Evolutionary conservation across 495 filamentous ascomycete species (phyloP).

Genomic region (Talaromyces trachyspermus): DNA sequence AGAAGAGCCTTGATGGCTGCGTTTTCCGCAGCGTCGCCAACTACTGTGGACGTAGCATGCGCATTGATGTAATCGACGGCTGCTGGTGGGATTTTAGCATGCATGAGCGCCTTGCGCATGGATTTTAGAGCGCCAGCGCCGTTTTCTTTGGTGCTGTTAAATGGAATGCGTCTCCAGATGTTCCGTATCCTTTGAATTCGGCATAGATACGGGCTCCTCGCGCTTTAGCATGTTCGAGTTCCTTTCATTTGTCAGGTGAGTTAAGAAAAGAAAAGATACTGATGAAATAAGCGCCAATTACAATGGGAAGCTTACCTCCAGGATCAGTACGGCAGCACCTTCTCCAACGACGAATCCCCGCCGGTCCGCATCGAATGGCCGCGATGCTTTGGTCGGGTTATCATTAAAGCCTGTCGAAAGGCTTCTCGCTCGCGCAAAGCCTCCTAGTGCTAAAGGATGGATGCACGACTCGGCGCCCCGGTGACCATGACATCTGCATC

Average conservation of each 20-base stretch:
- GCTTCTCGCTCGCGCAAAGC: slow-evolving; percentile 82
- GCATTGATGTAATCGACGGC: slow-evolving; percentile 91
- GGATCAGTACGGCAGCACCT: slow-evolving; percentile 77
- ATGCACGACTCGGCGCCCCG: slow-evolving; percentile 94
- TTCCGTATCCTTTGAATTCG: slow-evolving; percentile 81
- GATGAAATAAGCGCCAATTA: too few relatives aligned
- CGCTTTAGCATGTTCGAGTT: slow-evolving; percentile 76
- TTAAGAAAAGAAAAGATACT: not conserved
- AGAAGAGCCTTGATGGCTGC: slow-evolving; percentile 72
- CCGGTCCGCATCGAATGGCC: slow-evolving; percentile 81
- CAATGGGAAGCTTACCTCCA: slow-evolving; percentile 57
- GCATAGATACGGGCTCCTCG: slow-evolving; percentile 80
- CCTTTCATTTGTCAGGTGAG: slow-evolving; percentile 32
- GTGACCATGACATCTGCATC: slow-evolving; percentile 94
- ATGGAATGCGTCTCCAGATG: slow-evolving; percentile 82
- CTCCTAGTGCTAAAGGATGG: slow-evolving; percentile 84
- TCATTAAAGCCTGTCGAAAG: slow-evolving; percentile 76
- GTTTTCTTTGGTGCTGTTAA: slow-evolving; percentile 83
- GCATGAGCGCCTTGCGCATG: slow-evolving; percentile 76
- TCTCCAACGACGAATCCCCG: slow-evolving; percentile 89
- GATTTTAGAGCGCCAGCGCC: slow-evolving; percentile 73
- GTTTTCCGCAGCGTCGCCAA: slow-evolving; percentile 88
- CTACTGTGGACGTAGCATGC: slow-evolving; percentile 78
- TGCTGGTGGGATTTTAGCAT: slow-evolving; percentile 59
- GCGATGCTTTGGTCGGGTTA: slow-evolving; percentile 61